phyloP scores from a whole-genome alignment of 352 stramenopile species.

The Chrysophaeum taylorii region DNA sequence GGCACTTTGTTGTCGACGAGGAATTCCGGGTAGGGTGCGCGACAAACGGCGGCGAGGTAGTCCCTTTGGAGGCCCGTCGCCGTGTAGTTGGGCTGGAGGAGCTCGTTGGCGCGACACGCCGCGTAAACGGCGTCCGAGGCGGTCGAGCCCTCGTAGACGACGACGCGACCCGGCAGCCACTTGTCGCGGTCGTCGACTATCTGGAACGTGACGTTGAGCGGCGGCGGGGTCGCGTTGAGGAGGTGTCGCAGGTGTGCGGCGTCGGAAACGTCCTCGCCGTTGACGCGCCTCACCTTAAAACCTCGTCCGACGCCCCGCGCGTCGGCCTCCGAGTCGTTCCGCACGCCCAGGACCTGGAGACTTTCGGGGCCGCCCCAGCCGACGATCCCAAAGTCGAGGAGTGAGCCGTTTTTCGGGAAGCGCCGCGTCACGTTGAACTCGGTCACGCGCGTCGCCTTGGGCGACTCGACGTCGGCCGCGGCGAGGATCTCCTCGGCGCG shows the following conservation, averaged over 20 bases:
- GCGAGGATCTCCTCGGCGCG: conserved; percentile 10
- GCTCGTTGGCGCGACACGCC: background rate
- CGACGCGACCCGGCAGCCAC: background rate
- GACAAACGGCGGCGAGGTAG: background rate
- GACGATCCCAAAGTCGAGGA: conserved; percentile 12
- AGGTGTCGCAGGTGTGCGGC: background rate
- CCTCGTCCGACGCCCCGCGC: background rate
- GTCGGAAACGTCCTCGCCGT: background rate
- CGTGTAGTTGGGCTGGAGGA: conserved; percentile 13
- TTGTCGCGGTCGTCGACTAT: background rate
- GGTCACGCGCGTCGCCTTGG: background rate
- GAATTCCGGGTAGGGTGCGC: background rate
- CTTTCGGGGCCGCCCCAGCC: background rate
- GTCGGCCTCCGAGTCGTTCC: conserved; percentile 14
- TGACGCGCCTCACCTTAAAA: background rate
- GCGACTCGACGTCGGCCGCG: background rate
- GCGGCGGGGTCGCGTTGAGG: background rate
- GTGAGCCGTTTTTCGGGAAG: background rate
- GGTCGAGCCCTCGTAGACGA: background rate
- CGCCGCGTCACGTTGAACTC: background rate
- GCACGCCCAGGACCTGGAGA: conserved; percentile 1
- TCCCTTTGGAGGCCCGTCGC: background rate
- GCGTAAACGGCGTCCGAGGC: conserved; percentile 7
- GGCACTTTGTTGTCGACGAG: background rate
- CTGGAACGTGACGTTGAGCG: background rate